These are phyloP conservation scores for Flaveria floridana DNA, from an alignment of 140 eudicot species.

Conservation along the genomic window DNA sequence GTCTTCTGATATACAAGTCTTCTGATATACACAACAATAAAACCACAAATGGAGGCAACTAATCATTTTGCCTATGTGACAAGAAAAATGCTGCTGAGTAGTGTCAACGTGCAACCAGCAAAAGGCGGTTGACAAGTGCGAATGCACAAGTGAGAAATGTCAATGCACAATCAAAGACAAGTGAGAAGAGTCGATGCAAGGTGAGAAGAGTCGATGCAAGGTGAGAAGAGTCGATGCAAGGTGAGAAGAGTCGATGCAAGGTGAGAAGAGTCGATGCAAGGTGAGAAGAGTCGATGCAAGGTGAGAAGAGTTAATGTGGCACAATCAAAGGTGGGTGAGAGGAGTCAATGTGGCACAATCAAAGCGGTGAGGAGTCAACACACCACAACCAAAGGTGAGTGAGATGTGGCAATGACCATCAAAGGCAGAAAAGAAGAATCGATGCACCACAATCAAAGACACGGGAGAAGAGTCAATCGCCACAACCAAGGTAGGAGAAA, in stretches of 20 bases:
- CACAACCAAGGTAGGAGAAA: not conserved
- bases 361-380: not conserved
- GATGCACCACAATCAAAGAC: too few relatives aligned
- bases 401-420: not conserved
- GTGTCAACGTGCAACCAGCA: not conserved
- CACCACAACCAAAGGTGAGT: not conserved
- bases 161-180: too few relatives aligned
- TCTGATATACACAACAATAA: not conserved
- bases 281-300: not conserved
- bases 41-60: not conserved
- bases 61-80: too few relatives aligned
- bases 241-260: not conserved
- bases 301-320: too few relatives aligned
- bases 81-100: too few relatives aligned
- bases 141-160: too few relatives aligned
- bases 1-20: not conserved
- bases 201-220: too few relatives aligned
- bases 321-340: not conserved
- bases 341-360: not conserved
- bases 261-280: too few relatives aligned
- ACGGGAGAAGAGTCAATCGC: not conserved
- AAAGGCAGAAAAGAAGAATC: not conserved
- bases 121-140: not conserved
- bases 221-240: not conserved
- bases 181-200: not conserved